Evolutionary conservation across 164 flowering plant species (phyloP), one percentile per base, ranked within the genome.

Genomic region (Hamamelis virginiana): DNA sequence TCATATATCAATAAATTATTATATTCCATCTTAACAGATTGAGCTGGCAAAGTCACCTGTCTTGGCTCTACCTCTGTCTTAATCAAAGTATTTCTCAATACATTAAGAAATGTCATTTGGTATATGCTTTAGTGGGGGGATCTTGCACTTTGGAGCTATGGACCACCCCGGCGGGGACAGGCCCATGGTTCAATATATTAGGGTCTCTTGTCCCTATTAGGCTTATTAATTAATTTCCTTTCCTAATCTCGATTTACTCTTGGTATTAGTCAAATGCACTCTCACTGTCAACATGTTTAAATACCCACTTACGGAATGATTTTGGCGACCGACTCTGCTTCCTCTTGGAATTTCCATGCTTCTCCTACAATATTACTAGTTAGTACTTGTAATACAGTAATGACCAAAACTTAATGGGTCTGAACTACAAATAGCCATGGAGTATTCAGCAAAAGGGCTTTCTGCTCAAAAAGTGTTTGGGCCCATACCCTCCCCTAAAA

Each of bases 21-120:
- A 33, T 33, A 19, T 56, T 33, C 16, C 43, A 28, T 14, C 43
- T 5, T 5, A 47, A 19, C 19, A 43, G 5, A 21, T 66, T 28
- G 70, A 66, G 74, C 71, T 55, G 68, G 72, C 67, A 63, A 56
- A 33, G 53, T 52, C 58, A 22, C 48, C 57, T 59, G 43, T 46
- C 14, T 70, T 66, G 78, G 68, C 70, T 75, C 38, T 50, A 65
- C 11, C 48, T 43, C 51, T 60, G 70, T 75, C 70, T 75, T 66
- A 44, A 53, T 51, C 62, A 18, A 69, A 69, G 52, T 57, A 23
- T 22, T 21, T 14, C 10, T 23, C 14, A 60, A 55, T 8, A 50
- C 2, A 1, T 60, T 4, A 23, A 22, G 5, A 21, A 52, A 50
- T 51, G 26, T 59, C 16, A 16, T 0, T 41, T 41, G 47, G 47